These are phyloP conservation scores for Oleoguttula mirabilis DNA, from an alignment of 495 filamentous ascomycete genomes.

Conservation along the genomic window DNA sequence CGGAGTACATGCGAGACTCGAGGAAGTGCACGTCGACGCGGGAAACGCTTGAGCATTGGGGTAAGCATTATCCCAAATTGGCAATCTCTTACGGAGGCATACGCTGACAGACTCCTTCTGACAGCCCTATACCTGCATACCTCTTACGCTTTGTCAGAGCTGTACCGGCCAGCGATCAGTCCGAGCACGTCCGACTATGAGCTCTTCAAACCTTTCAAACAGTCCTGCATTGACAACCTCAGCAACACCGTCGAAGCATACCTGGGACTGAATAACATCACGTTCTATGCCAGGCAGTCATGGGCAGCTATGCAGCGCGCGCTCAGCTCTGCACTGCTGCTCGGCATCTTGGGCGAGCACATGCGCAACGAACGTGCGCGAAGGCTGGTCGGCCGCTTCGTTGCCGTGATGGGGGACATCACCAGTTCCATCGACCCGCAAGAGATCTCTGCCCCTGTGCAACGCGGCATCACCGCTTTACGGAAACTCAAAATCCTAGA, in stretches of 20 bases:
- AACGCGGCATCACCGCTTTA: constrained; percentile 26
- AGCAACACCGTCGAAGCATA: constrained; percentile 58
- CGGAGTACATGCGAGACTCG: constrained; percentile 40
- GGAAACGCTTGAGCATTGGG: constrained; percentile 44
- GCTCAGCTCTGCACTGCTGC: constrained; percentile 50
- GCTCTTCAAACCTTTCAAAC: constrained; percentile 33
- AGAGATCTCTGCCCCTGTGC: constrained; percentile 30
- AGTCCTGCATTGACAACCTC: constrained; percentile 48
- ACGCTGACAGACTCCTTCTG: too few species aligned
- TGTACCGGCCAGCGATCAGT: constrained; percentile 48
- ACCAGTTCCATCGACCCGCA: constrained; percentile 26
- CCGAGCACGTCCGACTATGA: constrained; percentile 34
- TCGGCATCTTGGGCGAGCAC: constrained; percentile 49
- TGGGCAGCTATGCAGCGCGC: constrained; percentile 58
- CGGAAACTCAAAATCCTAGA: constrained; percentile 19
- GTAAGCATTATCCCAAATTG: too few species aligned
- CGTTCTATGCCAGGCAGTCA: constrained; percentile 49
- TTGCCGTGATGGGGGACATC: constrained; percentile 26
- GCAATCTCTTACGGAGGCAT: too few species aligned
- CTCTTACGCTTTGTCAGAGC: constrained; percentile 48
- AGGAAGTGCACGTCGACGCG: constrained; percentile 36
- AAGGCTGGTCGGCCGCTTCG: constrained; percentile 24
- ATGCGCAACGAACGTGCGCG: constrained; percentile 28
- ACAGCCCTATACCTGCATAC: constrained; percentile 47
- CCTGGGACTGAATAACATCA: constrained; percentile 53